Evolutionary conservation across 2,329 filamentous ascomycete species (phyloP), one percentile per base, ranked within the genome.

Genomic region (Ceratocystis smalleyi): DNA sequence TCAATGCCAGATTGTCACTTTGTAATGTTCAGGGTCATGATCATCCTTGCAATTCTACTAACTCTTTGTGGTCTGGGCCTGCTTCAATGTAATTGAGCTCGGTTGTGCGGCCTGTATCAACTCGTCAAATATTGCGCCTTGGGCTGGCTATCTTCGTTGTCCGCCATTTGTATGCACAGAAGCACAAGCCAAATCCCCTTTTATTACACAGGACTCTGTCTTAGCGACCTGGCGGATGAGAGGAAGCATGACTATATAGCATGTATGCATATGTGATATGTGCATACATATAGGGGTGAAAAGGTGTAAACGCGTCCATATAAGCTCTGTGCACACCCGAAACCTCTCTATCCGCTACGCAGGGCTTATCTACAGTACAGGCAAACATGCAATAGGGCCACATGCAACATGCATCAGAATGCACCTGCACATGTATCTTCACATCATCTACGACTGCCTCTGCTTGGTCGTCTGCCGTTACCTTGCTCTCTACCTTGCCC

Each of bases 1-100:
- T 32, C 40, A 61, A 30, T 47, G 45, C 43, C 24, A 32, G 30
- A 47, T 30, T 43, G 35, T 61, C 59, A n/a, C 40, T 49, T 49
- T 47, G 43, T 45, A 27, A n/a, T 19, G 35, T 17, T 27, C 17
- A 49, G 59, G 40, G 59, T 49, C 40, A 12, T 47, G 24, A 47
- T 61, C 59, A 47, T 61, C 59, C 59, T 61, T 17, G 32, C n/a
- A 61, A 61, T 61, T 49, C 59, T 15, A 61, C 59, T 24, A 57
- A 40, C 35, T 19, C 27, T 35, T 57, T 57, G 24, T n/a, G 27
- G 54, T 30, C 54, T 57, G 54, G 17, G 17, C 49, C 12, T 54
- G 19, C 54, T 19, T 35, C n/a, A 57, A 32, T 7, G 8, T 35
- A 3, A 12, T 17, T 3, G 30, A n/a, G 15, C 54, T 3, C 15